A percentile compares a stretch with the other conserved stretches of the same genome.
phyloP scores from a whole-genome alignment of 1,139 yeast genomes.

The Yamadazyma conglobata region DNA sequence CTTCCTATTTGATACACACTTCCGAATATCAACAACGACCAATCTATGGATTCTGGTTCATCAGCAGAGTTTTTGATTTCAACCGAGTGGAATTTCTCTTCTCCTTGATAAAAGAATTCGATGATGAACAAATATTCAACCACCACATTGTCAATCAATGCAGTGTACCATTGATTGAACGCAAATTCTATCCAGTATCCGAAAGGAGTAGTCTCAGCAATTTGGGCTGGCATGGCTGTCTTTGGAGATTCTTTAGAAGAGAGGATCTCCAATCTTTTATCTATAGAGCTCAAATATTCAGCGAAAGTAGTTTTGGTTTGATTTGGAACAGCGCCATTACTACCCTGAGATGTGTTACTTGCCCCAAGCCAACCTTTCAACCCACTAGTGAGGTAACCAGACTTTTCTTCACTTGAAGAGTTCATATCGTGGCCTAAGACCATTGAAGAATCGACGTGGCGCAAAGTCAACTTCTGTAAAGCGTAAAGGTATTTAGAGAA shows the following conservation, averaged over 20 bases:
- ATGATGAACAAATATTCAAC: constrained; percentile 74
- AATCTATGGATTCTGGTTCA: constrained; percentile 31
- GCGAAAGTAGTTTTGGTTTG: constrained; percentile 20
- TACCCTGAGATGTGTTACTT: constrained; percentile 5
- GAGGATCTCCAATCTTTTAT: constrained; percentile 53
- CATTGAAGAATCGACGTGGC: constrained; percentile 49
- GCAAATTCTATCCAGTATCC: constrained; percentile 70
- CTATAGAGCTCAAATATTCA: constrained; percentile 54
- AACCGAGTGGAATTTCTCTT: constrained; percentile 31
- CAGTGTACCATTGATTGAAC: constrained; percentile 69
- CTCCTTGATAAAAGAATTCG: constrained; percentile 62
- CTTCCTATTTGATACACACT: constrained; percentile 42
- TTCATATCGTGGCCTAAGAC: constrained; percentile 42
- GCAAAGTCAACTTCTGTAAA: constrained; percentile 58
- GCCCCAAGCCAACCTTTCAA: constrained; percentile 27
- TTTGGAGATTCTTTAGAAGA: constrained; percentile 36
- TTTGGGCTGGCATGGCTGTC: constrained; percentile 76
- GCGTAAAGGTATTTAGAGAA: constrained; percentile 79
- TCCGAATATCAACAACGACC: constrained; percentile 54
- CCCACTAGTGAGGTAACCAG: constrained; percentile 25
- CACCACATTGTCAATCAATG: constrained; percentile 70
- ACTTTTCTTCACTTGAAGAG: constrained; percentile 21
- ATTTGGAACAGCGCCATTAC: constrained; percentile 2
- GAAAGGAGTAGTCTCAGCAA: constrained; percentile 73
- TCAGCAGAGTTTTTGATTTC: constrained; percentile 12